Percentiles rank a stretch among this genome's conserved stretches.
phyloP scores from a whole-genome alignment of 139 green algal species.

The Ulvella scutata region DNA sequence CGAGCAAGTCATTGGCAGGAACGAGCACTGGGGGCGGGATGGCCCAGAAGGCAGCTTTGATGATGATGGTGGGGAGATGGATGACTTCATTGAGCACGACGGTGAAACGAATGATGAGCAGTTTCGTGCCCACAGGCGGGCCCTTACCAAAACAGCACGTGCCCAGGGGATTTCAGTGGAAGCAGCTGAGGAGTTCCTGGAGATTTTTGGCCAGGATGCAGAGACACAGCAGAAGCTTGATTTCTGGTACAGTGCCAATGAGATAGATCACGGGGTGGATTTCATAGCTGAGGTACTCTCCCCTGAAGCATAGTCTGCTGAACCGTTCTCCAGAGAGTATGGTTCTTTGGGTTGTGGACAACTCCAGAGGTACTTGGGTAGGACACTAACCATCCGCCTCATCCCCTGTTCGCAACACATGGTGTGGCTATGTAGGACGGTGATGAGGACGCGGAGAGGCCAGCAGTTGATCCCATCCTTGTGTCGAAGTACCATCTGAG shows the following conservation, averaged over 20 bases:
- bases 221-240: neutral
- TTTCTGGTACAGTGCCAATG: neutral
- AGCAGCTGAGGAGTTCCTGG: neutral
- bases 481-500: neutral
- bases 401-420: too few relatives aligned
- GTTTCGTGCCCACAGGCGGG: neutral
- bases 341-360: too few relatives aligned
- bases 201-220: neutral
- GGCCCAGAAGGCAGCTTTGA: neutral
- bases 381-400: too few relatives aligned
- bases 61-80: neutral
- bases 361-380: too few relatives aligned
- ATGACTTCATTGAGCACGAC: slow-evolving; percentile 4
- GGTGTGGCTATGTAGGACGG: too few relatives aligned
- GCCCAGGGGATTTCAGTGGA: neutral
- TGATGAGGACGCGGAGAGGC: neutral
- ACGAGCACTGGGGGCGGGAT: neutral
- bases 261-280: neutral
- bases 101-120: neutral
- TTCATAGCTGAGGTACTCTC: neutral
- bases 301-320: too few relatives aligned
- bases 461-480: neutral
- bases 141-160: neutral
- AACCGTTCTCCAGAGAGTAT: too few relatives aligned
- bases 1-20: neutral